These are phyloP conservation scores for Kazachstania sp. DNA, from an alignment of 1,139 yeast genomes.

Conservation along the genomic window DNA sequence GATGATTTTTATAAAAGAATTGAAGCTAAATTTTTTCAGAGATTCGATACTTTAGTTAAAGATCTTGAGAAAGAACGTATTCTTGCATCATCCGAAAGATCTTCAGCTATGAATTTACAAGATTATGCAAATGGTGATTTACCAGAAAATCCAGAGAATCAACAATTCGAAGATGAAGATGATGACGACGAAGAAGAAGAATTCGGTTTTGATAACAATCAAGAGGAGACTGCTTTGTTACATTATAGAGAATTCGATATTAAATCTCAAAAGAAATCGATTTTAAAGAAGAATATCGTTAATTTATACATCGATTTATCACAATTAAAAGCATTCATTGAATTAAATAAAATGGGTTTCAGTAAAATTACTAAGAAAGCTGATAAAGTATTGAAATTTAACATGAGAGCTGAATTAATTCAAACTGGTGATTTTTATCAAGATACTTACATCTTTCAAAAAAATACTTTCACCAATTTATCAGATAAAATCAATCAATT, in stretches of 20 bases:
- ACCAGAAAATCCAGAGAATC: neutral
- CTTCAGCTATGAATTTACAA: neutral
- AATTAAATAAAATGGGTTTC: constrained; percentile 60
- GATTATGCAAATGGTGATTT: neutral
- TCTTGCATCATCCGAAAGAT: neutral
- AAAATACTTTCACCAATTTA: constrained; percentile 37
- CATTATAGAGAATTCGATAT: constrained; percentile 32
- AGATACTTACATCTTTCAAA: constrained; percentile 40
- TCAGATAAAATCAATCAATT: constrained; percentile 42
- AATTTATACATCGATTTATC: constrained; percentile 50
- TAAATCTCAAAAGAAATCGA: constrained; percentile 38
- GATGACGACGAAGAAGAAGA: constrained; percentile 14
- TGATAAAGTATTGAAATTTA: constrained; percentile 50
- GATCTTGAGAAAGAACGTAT: constrained; percentile 35
- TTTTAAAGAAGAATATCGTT: constrained; percentile 48
- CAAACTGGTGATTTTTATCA: constrained; percentile 38
- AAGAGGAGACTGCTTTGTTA: constrained; percentile 33
- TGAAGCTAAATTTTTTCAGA: constrained; percentile 42
- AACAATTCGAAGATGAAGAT: neutral
- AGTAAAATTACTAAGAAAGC: constrained; percentile 60
- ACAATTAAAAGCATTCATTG: constrained; percentile 58
- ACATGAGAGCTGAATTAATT: constrained; percentile 39
- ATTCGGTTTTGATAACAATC: constrained; percentile 26
- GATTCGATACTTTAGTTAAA: constrained; percentile 42
- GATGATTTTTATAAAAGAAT: constrained; percentile 50